Conservation (phyloP, 306 rosid species). For the Lagenaria siceraria region DNA sequence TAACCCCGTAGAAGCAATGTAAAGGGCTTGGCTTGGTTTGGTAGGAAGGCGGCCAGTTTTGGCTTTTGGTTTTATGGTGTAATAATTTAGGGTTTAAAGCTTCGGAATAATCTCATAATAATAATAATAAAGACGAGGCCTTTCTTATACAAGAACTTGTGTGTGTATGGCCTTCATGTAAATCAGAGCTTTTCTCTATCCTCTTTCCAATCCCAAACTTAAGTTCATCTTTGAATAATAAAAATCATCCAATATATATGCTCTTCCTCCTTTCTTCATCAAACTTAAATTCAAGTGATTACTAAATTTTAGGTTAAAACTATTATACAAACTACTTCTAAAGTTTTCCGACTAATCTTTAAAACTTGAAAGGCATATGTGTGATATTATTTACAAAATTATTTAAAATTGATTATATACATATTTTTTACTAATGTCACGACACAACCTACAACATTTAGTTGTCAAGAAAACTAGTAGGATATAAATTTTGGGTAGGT, state of each 20-base stretch:
- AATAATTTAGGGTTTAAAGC: not conserved
- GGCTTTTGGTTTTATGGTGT: conserved; percentile 1
- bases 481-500: too few species aligned
- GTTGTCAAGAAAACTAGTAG: too few species aligned
- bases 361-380: too few species aligned
- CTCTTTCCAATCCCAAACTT: not conserved
- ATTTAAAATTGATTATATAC: too few species aligned
- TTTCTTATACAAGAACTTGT: not conserved
- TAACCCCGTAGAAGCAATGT: not conserved
- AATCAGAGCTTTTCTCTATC: not conserved
- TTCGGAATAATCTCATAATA: not conserved
- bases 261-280: not conserved
- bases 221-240: not conserved
- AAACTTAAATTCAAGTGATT: too few species aligned
- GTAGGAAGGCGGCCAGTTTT: conserved; percentile 4
- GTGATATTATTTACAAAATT: too few species aligned
- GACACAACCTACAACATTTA: too few species aligned
- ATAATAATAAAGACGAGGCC: conserved; percentile 10
- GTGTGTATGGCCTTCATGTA: not conserved
- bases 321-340: too few species aligned
- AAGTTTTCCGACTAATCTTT: too few species aligned
- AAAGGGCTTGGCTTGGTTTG: not conserved
- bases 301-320: too few species aligned
- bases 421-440: too few species aligned
- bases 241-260: not conserved